A percentile compares a stretch with the other conserved stretches of the same genome.
phyloP scores from a whole-genome alignment of 805 yeast genomes.

The Candida silvicultrix region DNA sequence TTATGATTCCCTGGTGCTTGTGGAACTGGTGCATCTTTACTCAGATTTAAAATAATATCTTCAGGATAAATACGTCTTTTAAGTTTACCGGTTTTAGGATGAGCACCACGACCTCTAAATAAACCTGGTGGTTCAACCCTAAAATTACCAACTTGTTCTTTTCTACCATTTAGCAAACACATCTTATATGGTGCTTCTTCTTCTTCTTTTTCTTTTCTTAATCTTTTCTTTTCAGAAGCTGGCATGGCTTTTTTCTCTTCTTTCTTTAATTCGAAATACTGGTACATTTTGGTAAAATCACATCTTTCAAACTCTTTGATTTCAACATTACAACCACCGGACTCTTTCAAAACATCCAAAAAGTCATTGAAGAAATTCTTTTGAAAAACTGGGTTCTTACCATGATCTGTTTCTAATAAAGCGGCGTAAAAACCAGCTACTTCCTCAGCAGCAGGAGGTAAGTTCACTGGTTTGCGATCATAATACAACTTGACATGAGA shows the following conservation, averaged over 20 bases:
- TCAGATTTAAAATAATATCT: slow-evolving; percentile 78
- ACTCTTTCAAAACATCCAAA: slow-evolving; percentile 54
- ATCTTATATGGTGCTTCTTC: slow-evolving; percentile 76
- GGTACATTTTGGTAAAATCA: slow-evolving; percentile 72
- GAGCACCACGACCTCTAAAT: slow-evolving; percentile 95
- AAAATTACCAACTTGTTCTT: slow-evolving; percentile 90
- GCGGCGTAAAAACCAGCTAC: slow-evolving; percentile 96
- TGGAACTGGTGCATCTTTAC: slow-evolving; percentile 68
- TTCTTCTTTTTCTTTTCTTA: slow-evolving; percentile 67
- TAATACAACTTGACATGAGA: slow-evolving; percentile 67
- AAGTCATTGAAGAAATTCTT: slow-evolving; percentile 85
- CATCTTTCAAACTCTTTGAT: slow-evolving; percentile 58
- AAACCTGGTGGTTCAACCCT: slow-evolving; percentile 95
- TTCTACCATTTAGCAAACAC: slow-evolving; percentile 80
- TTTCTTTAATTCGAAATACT: slow-evolving; percentile 60
- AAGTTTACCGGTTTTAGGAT: slow-evolving; percentile 90
- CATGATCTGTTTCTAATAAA: slow-evolving; percentile 82
- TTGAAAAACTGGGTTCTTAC: slow-evolving; percentile 78
- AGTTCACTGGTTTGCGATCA: slow-evolving; percentile 65
- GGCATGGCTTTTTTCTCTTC: slow-evolving; percentile 67
- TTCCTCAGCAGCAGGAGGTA: slow-evolving; percentile 85
- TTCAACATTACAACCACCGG: slow-evolving; percentile 56
- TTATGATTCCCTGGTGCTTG: slow-evolving; percentile 78
- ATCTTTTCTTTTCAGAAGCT: slow-evolving; percentile 65
- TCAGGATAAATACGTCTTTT: slow-evolving; percentile 87